Evolutionary conservation across 177 flowering plant species (phyloP), one percentile per base, ranked within the genome.

Genomic region (Telopea speciosissima): DNA sequence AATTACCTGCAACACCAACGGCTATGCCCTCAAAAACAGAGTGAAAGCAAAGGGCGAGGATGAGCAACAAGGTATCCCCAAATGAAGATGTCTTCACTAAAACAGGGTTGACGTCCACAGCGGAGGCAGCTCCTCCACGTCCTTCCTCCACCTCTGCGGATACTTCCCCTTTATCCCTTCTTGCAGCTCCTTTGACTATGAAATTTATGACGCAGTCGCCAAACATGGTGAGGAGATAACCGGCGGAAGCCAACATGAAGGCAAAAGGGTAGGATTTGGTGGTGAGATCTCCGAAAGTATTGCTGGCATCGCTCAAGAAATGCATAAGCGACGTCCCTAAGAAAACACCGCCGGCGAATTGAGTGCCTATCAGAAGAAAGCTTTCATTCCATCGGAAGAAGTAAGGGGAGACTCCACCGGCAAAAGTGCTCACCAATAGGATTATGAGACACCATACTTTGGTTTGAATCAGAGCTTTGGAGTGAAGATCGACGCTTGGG

Each of bases 11-110:
- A 80, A 90, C 86, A 28, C 97, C 97, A 71, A 93, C 75, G 1
- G 97, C 95, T n/a, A 93, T 89, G 8, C 98, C 95, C 74, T 93
- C 98, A 68, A 91, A 93, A 21, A 89, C 80, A 0, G 95, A 93
- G 70, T 93, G 95, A 66, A 93, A 89, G 66, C 97, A 91, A 33
- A 93, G 78, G 3, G 90, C 97, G 5, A 82, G 69, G 24, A 93
- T 88, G 58, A 93, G 92, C 52, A 93, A 82, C 5, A 90, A 25
- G 28, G 91, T 81, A 69, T 88, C 96, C 13, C 90, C 88, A 54
- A 85, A 28, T 3, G 86, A 81, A 2, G 89, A 33, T 0, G 86
- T 85, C 79, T 58, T 85, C 59, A 80, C 44, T 63, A 91, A 81
- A 64, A 66, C 52, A 0, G 86, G 81, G 59, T 72, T 78, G 14